phyloP scores from a whole-genome alignment of 331 rosid species.

The Malus hybrid region DNA sequence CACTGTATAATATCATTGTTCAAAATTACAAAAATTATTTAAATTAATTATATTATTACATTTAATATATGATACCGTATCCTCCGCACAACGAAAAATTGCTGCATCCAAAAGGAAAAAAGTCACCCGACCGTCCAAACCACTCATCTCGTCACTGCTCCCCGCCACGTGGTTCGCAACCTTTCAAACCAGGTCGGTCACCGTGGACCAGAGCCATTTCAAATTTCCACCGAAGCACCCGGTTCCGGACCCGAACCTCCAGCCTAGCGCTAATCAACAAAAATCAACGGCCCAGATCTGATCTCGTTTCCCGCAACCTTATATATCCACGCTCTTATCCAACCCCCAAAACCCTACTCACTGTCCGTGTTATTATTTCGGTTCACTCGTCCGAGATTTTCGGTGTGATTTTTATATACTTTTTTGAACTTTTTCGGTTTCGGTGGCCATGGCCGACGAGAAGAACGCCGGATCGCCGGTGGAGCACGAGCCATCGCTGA shows the following conservation, averaged over 20 bases:
- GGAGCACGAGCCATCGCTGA: conserved; percentile 26
- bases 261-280: background rate
- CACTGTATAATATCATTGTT: no score
- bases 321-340: conserved; percentile 1
- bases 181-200: conserved; percentile 19
- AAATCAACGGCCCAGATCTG: conserved; percentile 17
- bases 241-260: conserved; percentile 18
- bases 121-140: background rate
- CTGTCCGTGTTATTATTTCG: background rate
- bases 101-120: background rate
- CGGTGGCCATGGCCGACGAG: conserved; percentile 57
- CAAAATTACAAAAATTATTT: no score
- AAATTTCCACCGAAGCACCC: background rate
- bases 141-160: background rate
- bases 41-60: no score
- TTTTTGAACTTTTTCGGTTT: background rate
- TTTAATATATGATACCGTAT: no score
- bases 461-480: conserved; percentile 26
- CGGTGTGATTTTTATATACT: background rate
- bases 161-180: conserved; percentile 25
- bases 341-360: conserved; percentile 13
- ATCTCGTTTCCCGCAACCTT: conserved; percentile 26
- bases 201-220: background rate
- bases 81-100: no score
- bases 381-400: background rate